phyloP scores from a whole-genome alignment of 345 rosid species.

The Physaria fendleri region DNA sequence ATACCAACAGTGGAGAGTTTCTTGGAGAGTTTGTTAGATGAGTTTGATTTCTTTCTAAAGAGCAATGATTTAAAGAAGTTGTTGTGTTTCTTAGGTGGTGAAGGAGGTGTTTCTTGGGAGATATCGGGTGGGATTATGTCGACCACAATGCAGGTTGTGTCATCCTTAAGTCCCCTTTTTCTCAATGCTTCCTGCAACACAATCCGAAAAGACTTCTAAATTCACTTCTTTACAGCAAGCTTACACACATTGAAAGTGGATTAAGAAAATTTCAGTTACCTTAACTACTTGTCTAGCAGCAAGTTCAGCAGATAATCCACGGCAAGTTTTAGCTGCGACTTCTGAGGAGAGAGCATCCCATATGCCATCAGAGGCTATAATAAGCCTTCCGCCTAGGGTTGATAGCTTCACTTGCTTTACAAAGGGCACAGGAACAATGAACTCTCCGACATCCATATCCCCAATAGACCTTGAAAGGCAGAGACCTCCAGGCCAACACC shows the following conservation, averaged over 20 bases:
- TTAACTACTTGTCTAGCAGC: slow-evolving; percentile 90
- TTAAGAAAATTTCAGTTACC: slow-evolving; percentile 34
- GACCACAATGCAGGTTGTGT: slow-evolving; percentile 85
- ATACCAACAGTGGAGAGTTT: slow-evolving; percentile 62
- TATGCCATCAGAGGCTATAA: slow-evolving; percentile 89
- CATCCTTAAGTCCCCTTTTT: slow-evolving; percentile 80
- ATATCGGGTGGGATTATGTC: slow-evolving; percentile 78
- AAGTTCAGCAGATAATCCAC: slow-evolving; percentile 78
- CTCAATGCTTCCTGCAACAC: slow-evolving; percentile 72
- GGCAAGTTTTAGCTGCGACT: slow-evolving; percentile 63
- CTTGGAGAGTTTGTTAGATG: slow-evolving; percentile 50
- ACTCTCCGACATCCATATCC: slow-evolving; percentile 92
- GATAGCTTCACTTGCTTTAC: slow-evolving; percentile 97
- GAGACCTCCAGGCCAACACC: slow-evolving; percentile 94
- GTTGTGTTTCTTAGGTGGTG: slow-evolving; percentile 46
- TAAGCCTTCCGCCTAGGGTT: slow-evolving; percentile 79
- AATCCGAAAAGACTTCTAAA: background rate
- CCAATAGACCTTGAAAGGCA: slow-evolving; percentile 96
- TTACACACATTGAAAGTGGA: background rate
- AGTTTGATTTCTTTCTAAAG: slow-evolving; percentile 52
- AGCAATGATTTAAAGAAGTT: slow-evolving; percentile 52
- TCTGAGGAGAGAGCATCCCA: slow-evolving; percentile 89
- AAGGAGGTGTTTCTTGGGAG: slow-evolving; percentile 33
- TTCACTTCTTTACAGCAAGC: background rate
- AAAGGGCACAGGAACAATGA: slow-evolving; percentile 78